Percentiles rank a stretch among this genome's conserved stretches.
Conservation (phyloP, 2,329 filamentous ascomycete genomes). For the Aspergillus persii region DNA sequence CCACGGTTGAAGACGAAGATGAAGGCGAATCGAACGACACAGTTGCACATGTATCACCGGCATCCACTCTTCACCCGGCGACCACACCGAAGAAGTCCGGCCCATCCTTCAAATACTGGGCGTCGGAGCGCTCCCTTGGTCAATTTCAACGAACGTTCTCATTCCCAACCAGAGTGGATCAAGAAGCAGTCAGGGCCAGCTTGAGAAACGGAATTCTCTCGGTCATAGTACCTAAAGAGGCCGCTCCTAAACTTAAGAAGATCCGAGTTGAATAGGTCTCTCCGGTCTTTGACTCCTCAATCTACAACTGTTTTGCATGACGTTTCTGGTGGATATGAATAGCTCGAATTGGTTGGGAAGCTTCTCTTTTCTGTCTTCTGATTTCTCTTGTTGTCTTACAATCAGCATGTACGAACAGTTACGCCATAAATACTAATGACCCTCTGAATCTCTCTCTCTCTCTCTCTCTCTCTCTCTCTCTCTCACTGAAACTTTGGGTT, state of each 20-base stretch:
- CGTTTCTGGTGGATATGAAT: too few species aligned
- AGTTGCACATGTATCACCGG: constrained; percentile 9
- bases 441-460: neutral
- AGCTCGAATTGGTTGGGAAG: neutral
- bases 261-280: constrained; percentile 45
- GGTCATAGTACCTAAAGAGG: constrained; percentile 56
- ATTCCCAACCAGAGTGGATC: constrained; percentile 56
- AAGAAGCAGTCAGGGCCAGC: constrained; percentile 57
- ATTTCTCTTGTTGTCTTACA: neutral
- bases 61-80: constrained; percentile 25
- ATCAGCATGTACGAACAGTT: neutral
- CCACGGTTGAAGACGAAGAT: constrained; percentile 56
- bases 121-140: constrained; percentile 56
- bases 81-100: constrained; percentile 13
- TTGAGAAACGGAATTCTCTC: constrained; percentile 59
- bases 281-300: too few species aligned
- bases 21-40: constrained; percentile 21
- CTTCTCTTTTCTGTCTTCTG: neutral
- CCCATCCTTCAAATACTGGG: constrained; percentile 51
- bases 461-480: neutral
- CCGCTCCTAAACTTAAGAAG: constrained; percentile 49
- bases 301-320: too few species aligned
- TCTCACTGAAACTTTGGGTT: too few species aligned
- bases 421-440: neutral
- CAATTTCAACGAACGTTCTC: constrained; percentile 57